Conservation (phyloP, 2,329 filamentous ascomycete genomes). For the Plectosphaerella plurivora region DNA sequence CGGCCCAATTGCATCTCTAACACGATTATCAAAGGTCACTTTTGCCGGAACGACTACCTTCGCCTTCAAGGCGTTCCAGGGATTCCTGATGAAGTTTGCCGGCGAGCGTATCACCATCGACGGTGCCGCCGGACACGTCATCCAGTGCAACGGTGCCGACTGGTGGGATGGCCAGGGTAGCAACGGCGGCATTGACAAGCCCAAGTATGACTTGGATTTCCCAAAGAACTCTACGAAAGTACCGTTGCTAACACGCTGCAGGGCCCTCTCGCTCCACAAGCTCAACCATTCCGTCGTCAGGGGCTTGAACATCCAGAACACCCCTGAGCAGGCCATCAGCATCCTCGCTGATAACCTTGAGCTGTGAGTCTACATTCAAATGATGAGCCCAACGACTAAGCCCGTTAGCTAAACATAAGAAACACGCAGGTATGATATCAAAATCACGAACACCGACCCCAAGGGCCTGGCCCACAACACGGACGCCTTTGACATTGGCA, state of each 20-base stretch:
- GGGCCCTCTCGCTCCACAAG: conserved; percentile 43
- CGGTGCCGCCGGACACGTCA: conserved; percentile 44
- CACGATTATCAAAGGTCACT: conserved; percentile 42
- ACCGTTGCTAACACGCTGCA: conserved; percentile 8
- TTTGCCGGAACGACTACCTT: conserved; percentile 67
- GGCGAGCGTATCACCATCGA: conserved; percentile 51
- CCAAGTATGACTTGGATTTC: conserved; percentile 34
- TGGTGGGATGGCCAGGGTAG: conserved; percentile 61
- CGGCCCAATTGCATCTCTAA: conserved; percentile 27
- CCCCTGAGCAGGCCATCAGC: conserved; percentile 35
- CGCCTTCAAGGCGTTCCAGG: conserved; percentile 60
- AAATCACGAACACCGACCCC: conserved; percentile 32
- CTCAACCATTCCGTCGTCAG: conserved; percentile 30
- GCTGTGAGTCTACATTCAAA: conserved; percentile 26
- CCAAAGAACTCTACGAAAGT: conserved; percentile 23
- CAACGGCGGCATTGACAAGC: conserved; percentile 59
- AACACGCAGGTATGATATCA: conserved; percentile 22
- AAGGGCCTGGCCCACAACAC: conserved; percentile 42
- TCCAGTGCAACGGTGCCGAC: conserved; percentile 51
- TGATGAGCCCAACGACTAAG: no score
- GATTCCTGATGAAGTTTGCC: conserved; percentile 57
- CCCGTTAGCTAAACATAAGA: not conserved
- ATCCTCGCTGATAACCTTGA: conserved; percentile 26
- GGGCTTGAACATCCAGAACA: conserved; percentile 33
- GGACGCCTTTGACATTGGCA: conserved; percentile 54